Conservation (phyloP, 768 basidiomycete species). For the Phylloporus sp. region DNA sequence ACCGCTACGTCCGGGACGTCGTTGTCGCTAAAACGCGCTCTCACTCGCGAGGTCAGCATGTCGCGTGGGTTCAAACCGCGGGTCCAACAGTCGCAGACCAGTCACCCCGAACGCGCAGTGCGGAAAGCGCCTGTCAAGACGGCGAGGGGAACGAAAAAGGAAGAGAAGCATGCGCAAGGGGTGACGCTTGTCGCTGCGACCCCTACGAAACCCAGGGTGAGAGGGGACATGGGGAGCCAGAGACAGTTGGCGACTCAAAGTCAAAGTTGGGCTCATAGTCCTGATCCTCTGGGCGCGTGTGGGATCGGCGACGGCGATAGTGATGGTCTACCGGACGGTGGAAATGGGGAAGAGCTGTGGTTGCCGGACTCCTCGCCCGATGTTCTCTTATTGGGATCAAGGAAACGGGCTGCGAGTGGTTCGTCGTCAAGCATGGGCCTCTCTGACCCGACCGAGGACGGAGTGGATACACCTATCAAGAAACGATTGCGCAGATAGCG, state of each 20-base stretch:
- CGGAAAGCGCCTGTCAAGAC: constrained; percentile 13
- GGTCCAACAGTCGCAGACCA: constrained; percentile 12
- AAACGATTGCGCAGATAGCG: constrained; percentile 22
- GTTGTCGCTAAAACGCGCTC: constrained; percentile 44
- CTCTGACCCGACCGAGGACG: constrained; percentile 15
- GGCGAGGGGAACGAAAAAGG: constrained; percentile 6
- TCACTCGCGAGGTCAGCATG: constrained; percentile 79
- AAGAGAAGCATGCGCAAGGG: constrained; percentile 7
- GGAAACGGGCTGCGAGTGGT: constrained; percentile 25
- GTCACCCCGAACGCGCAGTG: constrained; percentile 12
- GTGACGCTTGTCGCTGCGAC: constrained; percentile 52
- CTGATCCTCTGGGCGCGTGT: background rate
- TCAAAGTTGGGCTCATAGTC: constrained; percentile 6
- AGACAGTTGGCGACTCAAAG: constrained; percentile 7
- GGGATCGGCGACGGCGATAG: background rate
- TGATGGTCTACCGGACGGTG: constrained; percentile 7
- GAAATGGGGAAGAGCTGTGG: constrained; percentile 39
- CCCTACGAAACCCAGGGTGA: constrained; percentile 39
- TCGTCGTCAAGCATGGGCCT: constrained; percentile 24
- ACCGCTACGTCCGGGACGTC: constrained; percentile 32
- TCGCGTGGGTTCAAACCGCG: constrained; percentile 60
- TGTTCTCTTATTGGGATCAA: constrained; percentile 30
- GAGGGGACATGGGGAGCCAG: constrained; percentile 5
- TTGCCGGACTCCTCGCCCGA: constrained; percentile 42
- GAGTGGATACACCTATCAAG: constrained; percentile 21